Evolutionary conservation across 1,284 basidiomycete genomes (phyloP).

Genomic region (Taiwanofungus camphoratus): DNA sequence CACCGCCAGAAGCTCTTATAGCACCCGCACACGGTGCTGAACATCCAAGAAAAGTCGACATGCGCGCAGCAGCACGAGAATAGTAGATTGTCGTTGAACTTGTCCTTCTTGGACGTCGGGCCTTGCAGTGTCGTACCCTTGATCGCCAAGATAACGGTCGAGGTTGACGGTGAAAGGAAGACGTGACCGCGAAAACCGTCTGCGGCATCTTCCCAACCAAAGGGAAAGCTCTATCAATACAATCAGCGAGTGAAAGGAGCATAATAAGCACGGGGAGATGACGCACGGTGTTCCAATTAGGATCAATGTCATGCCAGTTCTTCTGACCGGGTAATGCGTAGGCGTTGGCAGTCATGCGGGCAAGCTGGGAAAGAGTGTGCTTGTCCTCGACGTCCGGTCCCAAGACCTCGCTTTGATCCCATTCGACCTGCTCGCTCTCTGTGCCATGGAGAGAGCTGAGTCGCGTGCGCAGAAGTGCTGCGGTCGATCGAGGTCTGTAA

Average conservation of each 20-base stretch:
- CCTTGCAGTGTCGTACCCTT: conserved; percentile 88
- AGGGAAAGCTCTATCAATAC: conserved; percentile 64
- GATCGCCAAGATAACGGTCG: conserved; percentile 85
- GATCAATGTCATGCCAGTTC: conserved; percentile 83
- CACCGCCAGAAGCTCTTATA: conserved; percentile 70
- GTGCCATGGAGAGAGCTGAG: conserved; percentile 40
- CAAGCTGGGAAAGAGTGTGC: conserved; percentile 80
- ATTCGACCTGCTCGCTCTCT: conserved; percentile 49
- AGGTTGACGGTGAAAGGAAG: conserved; percentile 74
- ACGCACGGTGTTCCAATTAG: conserved; percentile 70
- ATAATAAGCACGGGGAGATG: conserved; percentile 1
- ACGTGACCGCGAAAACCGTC: conserved; percentile 93
- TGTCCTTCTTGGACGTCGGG: conserved; percentile 88
- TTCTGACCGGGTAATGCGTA: conserved; percentile 66
- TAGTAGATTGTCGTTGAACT: conserved; percentile 93
- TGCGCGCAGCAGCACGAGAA: conserved; percentile 98
- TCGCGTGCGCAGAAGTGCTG: conserved; percentile 46
- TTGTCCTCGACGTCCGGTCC: conserved; percentile 76
- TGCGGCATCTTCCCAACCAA: conserved; percentile 83
- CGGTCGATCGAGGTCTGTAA: conserved; percentile 51
- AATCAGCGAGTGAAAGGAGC: neutral
- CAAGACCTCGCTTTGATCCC: conserved; percentile 48
- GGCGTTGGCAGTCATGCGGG: conserved; percentile 89
- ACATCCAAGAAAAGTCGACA: conserved; percentile 84
- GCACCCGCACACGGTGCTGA: conserved; percentile 86